Conservation (phyloP, 257 asterid species). For the Salvia splendens region DNA sequence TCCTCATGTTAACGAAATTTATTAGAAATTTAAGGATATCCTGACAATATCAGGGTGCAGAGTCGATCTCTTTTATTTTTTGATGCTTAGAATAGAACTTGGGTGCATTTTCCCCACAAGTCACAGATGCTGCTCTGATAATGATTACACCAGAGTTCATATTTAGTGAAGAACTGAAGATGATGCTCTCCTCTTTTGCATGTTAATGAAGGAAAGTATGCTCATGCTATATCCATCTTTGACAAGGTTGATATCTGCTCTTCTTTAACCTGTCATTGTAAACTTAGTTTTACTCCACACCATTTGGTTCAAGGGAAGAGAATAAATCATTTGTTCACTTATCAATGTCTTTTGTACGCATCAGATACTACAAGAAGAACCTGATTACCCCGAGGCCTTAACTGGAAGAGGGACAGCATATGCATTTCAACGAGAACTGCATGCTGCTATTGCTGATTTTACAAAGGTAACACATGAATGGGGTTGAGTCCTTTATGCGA, state of each 20-base stretch:
- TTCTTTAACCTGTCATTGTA: slow-evolving; percentile 24
- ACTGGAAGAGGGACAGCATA: slow-evolving; percentile 98
- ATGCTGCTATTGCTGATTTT: slow-evolving; percentile 95
- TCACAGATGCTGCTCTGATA: slow-evolving; percentile 24
- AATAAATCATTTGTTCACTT: slow-evolving; percentile 20
- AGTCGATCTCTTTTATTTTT: slow-evolving; percentile 8
- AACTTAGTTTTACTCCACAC: slow-evolving; percentile 27
- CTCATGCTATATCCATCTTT: slow-evolving; percentile 80
- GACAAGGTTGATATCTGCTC: slow-evolving; percentile 64
- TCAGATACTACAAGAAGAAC: slow-evolving; percentile 87
- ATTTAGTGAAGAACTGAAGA: slow-evolving; percentile 16
- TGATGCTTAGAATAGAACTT: slow-evolving; percentile 14
- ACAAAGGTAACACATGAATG: slow-evolving; percentile 58
- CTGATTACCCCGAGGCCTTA: slow-evolving; percentile 92
- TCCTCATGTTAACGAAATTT: slow-evolving; percentile 4
- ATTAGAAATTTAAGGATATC: slow-evolving; percentile 17
- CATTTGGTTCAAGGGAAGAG: slow-evolving; percentile 27
- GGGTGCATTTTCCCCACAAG: slow-evolving; percentile 8
- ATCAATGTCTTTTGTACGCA: slow-evolving; percentile 30
- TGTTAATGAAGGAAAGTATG: slow-evolving; percentile 96
- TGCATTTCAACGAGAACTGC: slow-evolving; percentile 95
- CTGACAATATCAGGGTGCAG: background rate
- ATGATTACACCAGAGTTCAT: background rate
- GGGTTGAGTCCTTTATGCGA: slow-evolving; percentile 8
- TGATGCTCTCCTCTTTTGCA: slow-evolving; percentile 46